Evolutionary conservation across 2,329 filamentous ascomycete genomes (phyloP), one percentile per base, ranked within the genome.

Genomic region (Lachnellula willkommii): DNA sequence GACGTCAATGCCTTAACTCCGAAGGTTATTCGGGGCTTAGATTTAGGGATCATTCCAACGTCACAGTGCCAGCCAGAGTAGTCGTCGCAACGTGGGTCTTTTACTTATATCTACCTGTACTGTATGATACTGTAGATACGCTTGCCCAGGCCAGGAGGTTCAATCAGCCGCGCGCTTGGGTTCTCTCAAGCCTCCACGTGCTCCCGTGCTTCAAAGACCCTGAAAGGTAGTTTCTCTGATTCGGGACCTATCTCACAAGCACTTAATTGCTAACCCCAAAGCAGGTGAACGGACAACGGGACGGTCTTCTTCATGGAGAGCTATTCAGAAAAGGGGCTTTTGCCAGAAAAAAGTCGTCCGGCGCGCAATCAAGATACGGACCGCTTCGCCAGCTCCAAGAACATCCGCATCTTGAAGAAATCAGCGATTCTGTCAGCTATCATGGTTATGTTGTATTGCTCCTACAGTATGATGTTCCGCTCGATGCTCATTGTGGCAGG

Each of bases 391-490:
- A 32, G 26, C 11, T 53, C 56, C 22, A 46, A 37, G 50, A 32
- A 47, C 39, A 46, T 20, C 15, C 14, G 28, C 20, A 35, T 45
- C 42, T 32, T 52, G 5, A 17, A 15, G 15, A 47, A 36, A 28
- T 17, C 49, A 20, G 26, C 20, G 5, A n/a, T 48, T 40, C 43
- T 53, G 35, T 37, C 48, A 17, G 14, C 57, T 51, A 49, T 47
- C n/a, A 55, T 47, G 11, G 28, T 53, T 4, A 47, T 59, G 6
- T 17, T 62, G 14, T 65, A 59, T 28, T 65, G 58, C 49, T 60
- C 62, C 24, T 60, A 62, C 24, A 55, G 46, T 46, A 60, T 61
- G 54, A 46, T 62, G 15, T 53, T 59, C 20, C 11, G n/a, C 42
- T 22, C 17, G n/a, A 45, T 22, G 42, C n/a, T 45, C n/a, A 5